Evolutionary conservation across 768 basidiomycete species (phyloP).

Genomic region (Cubamyces sp.): DNA sequence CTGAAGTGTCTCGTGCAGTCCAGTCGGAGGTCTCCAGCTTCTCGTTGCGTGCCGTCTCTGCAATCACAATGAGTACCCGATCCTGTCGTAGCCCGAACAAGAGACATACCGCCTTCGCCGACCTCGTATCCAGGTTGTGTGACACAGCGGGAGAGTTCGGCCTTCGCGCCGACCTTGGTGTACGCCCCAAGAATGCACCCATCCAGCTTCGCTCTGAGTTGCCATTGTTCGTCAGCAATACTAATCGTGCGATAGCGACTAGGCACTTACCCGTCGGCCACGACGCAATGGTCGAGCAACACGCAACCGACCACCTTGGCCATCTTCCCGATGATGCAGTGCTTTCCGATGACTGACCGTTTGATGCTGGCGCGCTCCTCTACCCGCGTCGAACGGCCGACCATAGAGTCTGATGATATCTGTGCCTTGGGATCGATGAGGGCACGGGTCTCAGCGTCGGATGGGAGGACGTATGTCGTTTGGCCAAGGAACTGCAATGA

Average conservation of each 20-base stretch:
- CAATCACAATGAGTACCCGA: neutral
- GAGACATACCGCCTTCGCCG: conserved; percentile 53
- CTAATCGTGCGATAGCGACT: neutral
- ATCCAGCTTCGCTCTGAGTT: conserved; percentile 70
- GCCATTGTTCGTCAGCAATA: neutral
- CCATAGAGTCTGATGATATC: conserved; percentile 79
- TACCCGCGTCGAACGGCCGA: conserved; percentile 83
- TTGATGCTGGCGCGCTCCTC: conserved; percentile 82
- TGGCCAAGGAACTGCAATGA: conserved; percentile 52
- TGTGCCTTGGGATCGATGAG: conserved; percentile 82
- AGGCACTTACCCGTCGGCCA: conserved; percentile 78
- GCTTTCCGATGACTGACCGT: conserved; percentile 55
- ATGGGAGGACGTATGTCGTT: conserved; percentile 56
- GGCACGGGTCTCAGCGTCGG: conserved; percentile 62
- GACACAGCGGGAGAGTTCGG: conserved; percentile 67
- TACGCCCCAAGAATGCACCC: conserved; percentile 76
- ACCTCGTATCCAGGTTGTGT: conserved; percentile 83
- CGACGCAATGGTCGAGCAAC: conserved; percentile 84
- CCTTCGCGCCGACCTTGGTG: conserved; percentile 72
- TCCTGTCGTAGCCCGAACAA: neutral
- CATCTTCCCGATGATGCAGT: conserved; percentile 59
- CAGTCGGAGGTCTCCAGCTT: conserved; percentile 61
- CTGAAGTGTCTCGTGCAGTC: conserved; percentile 44
- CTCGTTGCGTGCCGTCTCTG: conserved; percentile 60
- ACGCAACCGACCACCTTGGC: conserved; percentile 84